phyloP scores from a whole-genome alignment of 768 basidiomycete genomes.

The Chalciporus sphaerocephalus region DNA sequence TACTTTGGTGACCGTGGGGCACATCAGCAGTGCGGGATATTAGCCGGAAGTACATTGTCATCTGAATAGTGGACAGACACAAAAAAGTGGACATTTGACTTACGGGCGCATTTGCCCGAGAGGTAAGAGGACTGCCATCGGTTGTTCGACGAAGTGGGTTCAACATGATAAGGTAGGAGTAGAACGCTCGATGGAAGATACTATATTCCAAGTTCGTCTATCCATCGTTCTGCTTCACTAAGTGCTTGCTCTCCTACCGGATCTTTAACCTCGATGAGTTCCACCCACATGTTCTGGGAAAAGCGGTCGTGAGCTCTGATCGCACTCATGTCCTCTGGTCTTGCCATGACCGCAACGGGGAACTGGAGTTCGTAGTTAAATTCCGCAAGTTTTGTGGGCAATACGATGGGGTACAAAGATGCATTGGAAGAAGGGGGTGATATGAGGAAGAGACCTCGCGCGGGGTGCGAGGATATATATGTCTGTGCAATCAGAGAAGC shows the following conservation, averaged over 20 bases:
- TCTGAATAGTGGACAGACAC: too few relatives aligned
- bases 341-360: conserved; percentile 51
- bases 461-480: conserved; percentile 66
- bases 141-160: background rate
- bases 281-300: conserved; percentile 37
- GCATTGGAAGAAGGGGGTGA: conserved; percentile 47
- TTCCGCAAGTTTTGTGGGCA: conserved; percentile 41
- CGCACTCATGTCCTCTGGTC: conserved; percentile 29
- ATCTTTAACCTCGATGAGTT: conserved; percentile 33
- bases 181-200: background rate
- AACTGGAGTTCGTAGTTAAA: conserved; percentile 62
- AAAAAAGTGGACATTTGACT: too few relatives aligned
- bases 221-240: conserved; percentile 46
- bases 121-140: background rate
- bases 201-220: conserved; percentile 52
- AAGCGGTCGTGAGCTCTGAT: conserved; percentile 40
- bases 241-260: conserved; percentile 38
- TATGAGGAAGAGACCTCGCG: conserved; percentile 57
- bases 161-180: background rate
- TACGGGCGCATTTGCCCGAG: too few relatives aligned
- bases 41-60: too few relatives aligned
- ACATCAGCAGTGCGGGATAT: background rate
- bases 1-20: too few relatives aligned
- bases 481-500: conserved; percentile 58
- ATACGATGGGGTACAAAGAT: conserved; percentile 25